A percentile compares a stretch with the other conserved stretches of the same genome.
Evolutionary conservation across 2,329 filamentous ascomycete species (phyloP).

Genomic region (Nemania abortiva): DNA sequence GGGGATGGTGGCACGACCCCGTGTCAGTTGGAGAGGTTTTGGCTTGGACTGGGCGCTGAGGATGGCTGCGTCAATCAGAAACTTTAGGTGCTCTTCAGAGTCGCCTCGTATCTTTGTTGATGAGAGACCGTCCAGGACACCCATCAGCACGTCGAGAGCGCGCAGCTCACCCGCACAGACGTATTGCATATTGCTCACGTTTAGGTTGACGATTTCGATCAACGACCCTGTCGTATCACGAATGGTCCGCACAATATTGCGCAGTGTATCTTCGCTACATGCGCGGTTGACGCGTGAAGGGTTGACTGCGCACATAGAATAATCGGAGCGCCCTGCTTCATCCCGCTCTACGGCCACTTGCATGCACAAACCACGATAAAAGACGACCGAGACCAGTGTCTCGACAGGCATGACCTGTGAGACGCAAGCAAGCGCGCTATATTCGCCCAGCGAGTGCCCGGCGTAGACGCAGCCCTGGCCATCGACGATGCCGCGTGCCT

Average conservation of each 20-base stretch:
- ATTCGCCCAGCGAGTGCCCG: conserved; percentile 97
- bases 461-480: conserved; percentile 91
- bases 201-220: conserved; percentile 98
- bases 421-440: conserved; percentile 93
- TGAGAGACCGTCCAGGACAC: conserved; percentile 6
- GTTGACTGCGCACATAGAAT: conserved; percentile 99
- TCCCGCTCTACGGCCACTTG: conserved; percentile 98
- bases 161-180: conserved; percentile 77
- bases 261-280: conserved; percentile 96
- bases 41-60: conserved; percentile 77
- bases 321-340: conserved; percentile 90
- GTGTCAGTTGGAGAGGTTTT: conserved; percentile 74
- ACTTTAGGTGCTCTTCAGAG: conserved; percentile 81
- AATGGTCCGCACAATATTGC: conserved; percentile 96
- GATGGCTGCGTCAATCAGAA: conserved; percentile 90
- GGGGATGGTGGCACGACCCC: conserved; percentile 95
- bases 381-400: conserved; percentile 95
- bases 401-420: conserved; percentile 99
- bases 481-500: conserved; percentile 93
- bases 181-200: conserved; percentile 80
- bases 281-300: conserved; percentile 97
- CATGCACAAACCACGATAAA: conserved; percentile 99
- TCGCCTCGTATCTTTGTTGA: conserved; percentile 1
- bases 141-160: conserved; percentile 71
- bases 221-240: conserved; percentile 93